Conservation (phyloP, 139 green algal species). For the Chlorella ohadii region DNA sequence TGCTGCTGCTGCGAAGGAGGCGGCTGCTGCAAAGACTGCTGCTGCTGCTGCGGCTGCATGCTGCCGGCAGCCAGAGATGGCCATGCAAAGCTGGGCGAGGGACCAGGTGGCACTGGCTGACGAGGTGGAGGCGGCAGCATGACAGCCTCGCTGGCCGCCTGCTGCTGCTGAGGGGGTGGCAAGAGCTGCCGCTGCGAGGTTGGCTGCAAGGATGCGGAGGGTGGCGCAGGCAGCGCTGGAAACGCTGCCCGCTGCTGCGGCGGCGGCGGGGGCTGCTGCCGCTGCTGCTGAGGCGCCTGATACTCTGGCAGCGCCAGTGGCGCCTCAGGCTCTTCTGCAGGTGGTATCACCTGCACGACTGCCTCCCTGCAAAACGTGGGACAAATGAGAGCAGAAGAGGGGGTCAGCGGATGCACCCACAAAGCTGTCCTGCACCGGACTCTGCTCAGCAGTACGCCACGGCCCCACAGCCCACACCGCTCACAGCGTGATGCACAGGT, state of each 20-base stretch:
- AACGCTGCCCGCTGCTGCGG: background rate
- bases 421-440: too few relatives aligned
- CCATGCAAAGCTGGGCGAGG: slow-evolving; percentile 16
- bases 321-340: background rate
- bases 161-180: background rate
- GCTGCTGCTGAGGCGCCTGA: background rate
- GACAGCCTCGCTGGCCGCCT: background rate
- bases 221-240: slow-evolving; percentile 11
- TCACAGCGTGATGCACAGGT: slow-evolving; percentile 38
- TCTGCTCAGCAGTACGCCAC: background rate
- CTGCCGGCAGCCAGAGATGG: background rate
- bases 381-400: background rate
- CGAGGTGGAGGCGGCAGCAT: background rate
- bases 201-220: background rate
- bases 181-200: background rate
- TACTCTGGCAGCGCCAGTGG: too few relatives aligned
- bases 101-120: background rate
- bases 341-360: slow-evolving; percentile 5
- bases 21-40: background rate
- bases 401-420: background rate
- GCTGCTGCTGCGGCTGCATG: background rate
- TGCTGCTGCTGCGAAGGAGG: background rate
- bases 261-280: background rate
- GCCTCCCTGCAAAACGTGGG: background rate
- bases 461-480: background rate